Percentiles rank a stretch among this genome's conserved stretches.
These are phyloP conservation scores for Zasmidium angulare DNA, from an alignment of 2,329 filamentous ascomycete genomes.

Conservation along the genomic window DNA sequence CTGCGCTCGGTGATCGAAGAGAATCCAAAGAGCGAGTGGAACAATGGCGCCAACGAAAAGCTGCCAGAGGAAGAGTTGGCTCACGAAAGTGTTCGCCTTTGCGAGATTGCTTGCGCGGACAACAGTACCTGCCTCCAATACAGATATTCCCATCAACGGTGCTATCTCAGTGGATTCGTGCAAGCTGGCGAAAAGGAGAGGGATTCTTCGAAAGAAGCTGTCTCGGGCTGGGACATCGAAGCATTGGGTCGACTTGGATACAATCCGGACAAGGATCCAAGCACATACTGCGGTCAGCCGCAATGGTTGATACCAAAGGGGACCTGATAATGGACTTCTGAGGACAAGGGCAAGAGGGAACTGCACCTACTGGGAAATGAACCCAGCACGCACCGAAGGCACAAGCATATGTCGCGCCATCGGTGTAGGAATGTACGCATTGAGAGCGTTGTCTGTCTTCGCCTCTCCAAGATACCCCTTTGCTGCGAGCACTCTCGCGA, in stretches of 20 bases:
- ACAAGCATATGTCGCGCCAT: conserved; percentile 2
- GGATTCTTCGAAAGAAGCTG: neutral
- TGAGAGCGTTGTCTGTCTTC: conserved; percentile 1
- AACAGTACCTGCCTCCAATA: neutral
- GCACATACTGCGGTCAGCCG: neutral
- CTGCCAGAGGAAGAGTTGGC: neutral
- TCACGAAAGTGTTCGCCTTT: neutral
- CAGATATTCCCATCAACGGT: neutral
- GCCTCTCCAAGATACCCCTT: conserved; percentile 4
- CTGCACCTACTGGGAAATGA: conserved; percentile 7
- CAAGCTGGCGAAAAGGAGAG: neutral
- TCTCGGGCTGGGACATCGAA: neutral
- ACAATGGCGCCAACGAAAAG: conserved; percentile 2
- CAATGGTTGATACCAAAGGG: neutral
- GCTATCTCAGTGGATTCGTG: neutral
- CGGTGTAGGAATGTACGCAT: neutral
- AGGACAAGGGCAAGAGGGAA: neutral
- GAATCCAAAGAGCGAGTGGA: neutral
- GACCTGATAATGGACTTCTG: neutral
- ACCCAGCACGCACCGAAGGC: conserved; percentile 4
- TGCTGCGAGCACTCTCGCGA: conserved; percentile 3
- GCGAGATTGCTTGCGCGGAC: neutral
- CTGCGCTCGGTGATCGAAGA: neutral
- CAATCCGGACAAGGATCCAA: neutral
- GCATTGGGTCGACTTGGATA: neutral